Conservation (phyloP, 352 stramenopile genomes). For the Globisporangium takayamanum region DNA sequence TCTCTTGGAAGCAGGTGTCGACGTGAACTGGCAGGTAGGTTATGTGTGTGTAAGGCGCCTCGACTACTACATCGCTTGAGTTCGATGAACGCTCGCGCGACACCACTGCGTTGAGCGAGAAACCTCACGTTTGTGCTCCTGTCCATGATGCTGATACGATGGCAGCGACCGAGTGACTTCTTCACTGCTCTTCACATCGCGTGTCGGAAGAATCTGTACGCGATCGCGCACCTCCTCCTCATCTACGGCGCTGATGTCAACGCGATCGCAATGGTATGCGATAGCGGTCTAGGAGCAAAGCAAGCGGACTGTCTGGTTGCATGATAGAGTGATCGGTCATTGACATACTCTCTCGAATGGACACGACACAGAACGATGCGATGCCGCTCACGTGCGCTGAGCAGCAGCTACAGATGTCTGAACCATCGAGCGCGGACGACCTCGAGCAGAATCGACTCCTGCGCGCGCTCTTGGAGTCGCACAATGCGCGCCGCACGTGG, state of each 20-base stretch:
- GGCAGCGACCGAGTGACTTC: slow-evolving; percentile 43
- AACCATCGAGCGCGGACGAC: not conserved
- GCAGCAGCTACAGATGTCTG: slow-evolving; percentile 13
- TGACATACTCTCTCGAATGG: not conserved
- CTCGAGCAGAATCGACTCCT: slow-evolving; percentile 29
- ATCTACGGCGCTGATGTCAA: slow-evolving; percentile 72
- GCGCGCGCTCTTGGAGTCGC: slow-evolving; percentile 30
- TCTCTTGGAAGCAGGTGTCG: slow-evolving; percentile 47
- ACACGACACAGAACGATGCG: slow-evolving; percentile 36
- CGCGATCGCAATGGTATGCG: slow-evolving; percentile 42
- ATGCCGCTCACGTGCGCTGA: slow-evolving; percentile 60
- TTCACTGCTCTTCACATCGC: slow-evolving; percentile 60
- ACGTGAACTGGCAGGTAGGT: slow-evolving; percentile 69
- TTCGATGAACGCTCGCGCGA: too few relatives aligned
- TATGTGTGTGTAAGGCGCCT: not conserved
- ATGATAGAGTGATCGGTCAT: too few relatives aligned
- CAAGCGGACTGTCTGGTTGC: too few relatives aligned
- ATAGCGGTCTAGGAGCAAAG: too few relatives aligned
- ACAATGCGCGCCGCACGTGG: slow-evolving; percentile 50
- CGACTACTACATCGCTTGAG: too few relatives aligned
- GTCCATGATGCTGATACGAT: not conserved
- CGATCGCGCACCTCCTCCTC: slow-evolving; percentile 54
- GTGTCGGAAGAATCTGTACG: slow-evolving; percentile 53
- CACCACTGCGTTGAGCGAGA: too few relatives aligned
- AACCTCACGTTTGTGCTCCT: too few relatives aligned